A percentile compares a stretch with the other conserved stretches of the same genome.
Evolutionary conservation across 2,329 filamentous ascomycete genomes (phyloP).

Genomic region (Fusarium newnesense): DNA sequence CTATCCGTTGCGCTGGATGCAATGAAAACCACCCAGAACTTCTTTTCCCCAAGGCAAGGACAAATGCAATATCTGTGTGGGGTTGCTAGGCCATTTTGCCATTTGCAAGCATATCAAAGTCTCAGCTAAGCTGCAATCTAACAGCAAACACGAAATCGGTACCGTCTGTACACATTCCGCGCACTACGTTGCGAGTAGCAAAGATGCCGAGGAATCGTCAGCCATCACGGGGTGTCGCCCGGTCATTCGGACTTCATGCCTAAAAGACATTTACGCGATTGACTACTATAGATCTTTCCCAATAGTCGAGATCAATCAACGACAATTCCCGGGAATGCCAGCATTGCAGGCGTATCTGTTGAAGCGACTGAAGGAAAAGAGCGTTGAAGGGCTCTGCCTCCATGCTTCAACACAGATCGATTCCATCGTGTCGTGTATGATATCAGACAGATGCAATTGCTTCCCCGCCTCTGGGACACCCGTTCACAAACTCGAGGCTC

Average conservation of each 20-base stretch:
- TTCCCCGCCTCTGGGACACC: not conserved
- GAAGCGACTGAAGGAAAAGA: not conserved
- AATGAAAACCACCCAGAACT: not conserved
- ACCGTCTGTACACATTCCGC: not conserved
- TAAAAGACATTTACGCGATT: accelerated
- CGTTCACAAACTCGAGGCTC: too few species aligned
- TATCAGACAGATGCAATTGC: not conserved
- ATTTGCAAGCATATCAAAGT: not conserved
- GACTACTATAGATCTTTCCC: accelerated
- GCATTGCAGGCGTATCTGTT: not conserved
- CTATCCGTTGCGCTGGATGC: not conserved
- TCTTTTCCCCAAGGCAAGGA: not conserved
- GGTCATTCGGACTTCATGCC: accelerated
- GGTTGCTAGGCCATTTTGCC: not conserved
- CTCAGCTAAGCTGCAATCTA: accelerated
- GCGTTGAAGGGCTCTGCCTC: not conserved
- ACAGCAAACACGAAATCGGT: accelerated
- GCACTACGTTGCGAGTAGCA: not conserved
- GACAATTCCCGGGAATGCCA: not conserved
- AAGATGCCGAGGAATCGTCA: too few species aligned
- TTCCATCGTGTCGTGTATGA: not conserved
- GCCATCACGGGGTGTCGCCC: not conserved
- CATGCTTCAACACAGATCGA: not conserved
- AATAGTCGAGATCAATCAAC: not conserved
- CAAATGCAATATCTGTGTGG: not conserved